Evolutionary conservation across 2,329 filamentous ascomycete species (phyloP).

Genomic region (Plenodomus tracheiphilus): DNA sequence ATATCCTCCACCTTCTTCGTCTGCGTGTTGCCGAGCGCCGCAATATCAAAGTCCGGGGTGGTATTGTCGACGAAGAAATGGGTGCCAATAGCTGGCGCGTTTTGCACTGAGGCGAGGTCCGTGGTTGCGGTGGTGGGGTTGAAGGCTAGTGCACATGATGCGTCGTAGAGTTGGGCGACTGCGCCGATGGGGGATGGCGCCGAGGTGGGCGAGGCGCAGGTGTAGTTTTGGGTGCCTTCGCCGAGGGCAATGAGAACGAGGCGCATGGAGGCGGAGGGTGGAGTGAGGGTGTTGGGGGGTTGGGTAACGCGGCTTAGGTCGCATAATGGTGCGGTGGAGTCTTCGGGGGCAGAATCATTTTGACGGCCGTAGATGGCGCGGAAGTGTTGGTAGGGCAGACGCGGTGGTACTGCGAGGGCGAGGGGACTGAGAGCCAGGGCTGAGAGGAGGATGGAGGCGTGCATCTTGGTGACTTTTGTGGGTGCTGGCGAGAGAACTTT

Average conservation of each 20-base stretch:
- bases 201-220: constrained; percentile 40
- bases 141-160: constrained; percentile 22
- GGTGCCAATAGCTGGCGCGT: constrained; percentile 56
- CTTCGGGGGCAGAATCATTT: constrained; percentile 7
- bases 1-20: constrained; percentile 66
- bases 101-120: constrained; percentile 28
- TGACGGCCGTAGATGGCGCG: constrained; percentile 16
- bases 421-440: constrained; percentile 25
- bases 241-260: constrained; percentile 53
- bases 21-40: constrained; percentile 65
- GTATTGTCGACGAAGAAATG: constrained; percentile 77
- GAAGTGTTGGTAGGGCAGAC: constrained; percentile 10
- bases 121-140: constrained; percentile 23
- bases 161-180: constrained; percentile 39
- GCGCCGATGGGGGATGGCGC: constrained; percentile 49
- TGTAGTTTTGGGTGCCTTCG: constrained; percentile 57
- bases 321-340: constrained; percentile 16
- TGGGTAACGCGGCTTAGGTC: constrained; percentile 27
- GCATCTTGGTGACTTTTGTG: constrained; percentile 22
- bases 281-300: constrained; percentile 30
- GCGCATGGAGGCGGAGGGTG: constrained; percentile 26
- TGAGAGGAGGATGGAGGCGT: constrained; percentile 21
- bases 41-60: constrained; percentile 81
- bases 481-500: too few relatives aligned
- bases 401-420: constrained; percentile 25